Evolutionary conservation across 257 asterid genomes (phyloP).

Genomic region (Plantago major): DNA sequence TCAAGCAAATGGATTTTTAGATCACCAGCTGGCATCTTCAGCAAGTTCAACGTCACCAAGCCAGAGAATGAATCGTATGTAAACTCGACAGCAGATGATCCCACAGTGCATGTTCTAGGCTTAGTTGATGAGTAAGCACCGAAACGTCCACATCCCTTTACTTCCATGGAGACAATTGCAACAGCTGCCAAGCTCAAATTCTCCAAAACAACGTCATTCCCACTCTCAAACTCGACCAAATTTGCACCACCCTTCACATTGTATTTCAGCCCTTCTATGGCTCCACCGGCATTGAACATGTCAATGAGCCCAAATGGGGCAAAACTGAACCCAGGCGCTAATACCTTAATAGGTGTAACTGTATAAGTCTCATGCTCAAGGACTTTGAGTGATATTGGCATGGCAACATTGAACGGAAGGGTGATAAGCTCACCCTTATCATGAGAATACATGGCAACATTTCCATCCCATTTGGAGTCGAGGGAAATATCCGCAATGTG

Average conservation of each 20-base stretch:
- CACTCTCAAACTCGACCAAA: constrained; percentile 25
- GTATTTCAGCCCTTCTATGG: constrained; percentile 58
- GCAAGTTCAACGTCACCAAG: constrained; percentile 37
- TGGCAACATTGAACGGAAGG: constrained; percentile 47
- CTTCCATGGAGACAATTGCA: constrained; percentile 28
- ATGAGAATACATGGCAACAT: constrained; percentile 55
- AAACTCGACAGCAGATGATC: constrained; percentile 27
- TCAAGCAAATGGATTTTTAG: constrained; percentile 34
- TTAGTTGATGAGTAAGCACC: constrained; percentile 51
- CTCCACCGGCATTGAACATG: constrained; percentile 87
- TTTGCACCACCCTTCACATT: constrained; percentile 35
- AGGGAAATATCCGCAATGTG: constrained; percentile 55
- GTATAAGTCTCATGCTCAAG: constrained; percentile 75
- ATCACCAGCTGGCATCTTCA: constrained; percentile 38
- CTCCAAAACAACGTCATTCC: constrained; percentile 15
- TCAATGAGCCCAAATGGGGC: constrained; percentile 76
- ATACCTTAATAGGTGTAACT: constrained; percentile 49
- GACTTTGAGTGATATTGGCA: constrained; percentile 70
- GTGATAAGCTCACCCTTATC: constrained; percentile 32
- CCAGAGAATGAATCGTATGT: constrained; percentile 30
- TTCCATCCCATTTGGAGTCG: constrained; percentile 60
- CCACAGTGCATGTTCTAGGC: constrained; percentile 40
- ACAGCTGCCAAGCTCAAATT: constrained; percentile 25
- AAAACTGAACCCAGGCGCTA: constrained; percentile 55
- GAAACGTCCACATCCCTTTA: constrained; percentile 46